Percentiles rank a stretch among this genome's conserved stretches.
Conservation (phyloP, 371 early-diverging fungal species). For the Ordospora colligata region DNA sequence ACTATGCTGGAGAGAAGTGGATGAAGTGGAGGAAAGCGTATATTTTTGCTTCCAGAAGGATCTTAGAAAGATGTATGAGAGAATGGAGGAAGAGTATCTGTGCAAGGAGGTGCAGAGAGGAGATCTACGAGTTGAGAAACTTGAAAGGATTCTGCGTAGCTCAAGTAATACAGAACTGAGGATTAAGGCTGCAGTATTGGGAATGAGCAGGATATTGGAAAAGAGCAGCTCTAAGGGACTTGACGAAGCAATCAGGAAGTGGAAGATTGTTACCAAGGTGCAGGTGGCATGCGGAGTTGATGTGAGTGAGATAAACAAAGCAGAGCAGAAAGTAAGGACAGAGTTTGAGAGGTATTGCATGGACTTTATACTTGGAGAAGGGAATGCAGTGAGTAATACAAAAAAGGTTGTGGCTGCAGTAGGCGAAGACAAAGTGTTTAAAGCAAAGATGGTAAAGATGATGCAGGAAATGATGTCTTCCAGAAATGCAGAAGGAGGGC, state of each 20-base stretch:
- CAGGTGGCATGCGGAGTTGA: not conserved
- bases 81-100: slow-evolving; percentile 34
- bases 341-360: slow-evolving; percentile 11
- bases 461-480: slow-evolving; percentile 5
- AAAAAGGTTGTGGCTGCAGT: not conserved
- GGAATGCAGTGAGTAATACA: not conserved
- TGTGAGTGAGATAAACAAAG: not conserved
- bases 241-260: slow-evolving; percentile 2
- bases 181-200: slow-evolving; percentile 3
- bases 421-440: not conserved
- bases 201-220: slow-evolving; percentile 4
- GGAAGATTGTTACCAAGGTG: not conserved
- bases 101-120: slow-evolving; percentile 24
- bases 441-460: not conserved
- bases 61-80: slow-evolving; percentile 9
- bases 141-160: slow-evolving; percentile 39
- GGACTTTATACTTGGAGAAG: slow-evolving; percentile 13
- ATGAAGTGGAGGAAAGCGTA: slow-evolving; percentile 18
- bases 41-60: slow-evolving; percentile 41
- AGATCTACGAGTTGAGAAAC: slow-evolving; percentile 27
- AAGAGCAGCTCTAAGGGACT: slow-evolving; percentile 9
- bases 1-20: slow-evolving; percentile 26
- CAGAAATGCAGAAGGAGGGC: not conserved
- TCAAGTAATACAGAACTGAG: slow-evolving; percentile 37
- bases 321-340: not conserved